Evolutionary conservation across 1,284 basidiomycete species (phyloP).

Genomic region (Cutaneotrichosporon curvatum): DNA sequence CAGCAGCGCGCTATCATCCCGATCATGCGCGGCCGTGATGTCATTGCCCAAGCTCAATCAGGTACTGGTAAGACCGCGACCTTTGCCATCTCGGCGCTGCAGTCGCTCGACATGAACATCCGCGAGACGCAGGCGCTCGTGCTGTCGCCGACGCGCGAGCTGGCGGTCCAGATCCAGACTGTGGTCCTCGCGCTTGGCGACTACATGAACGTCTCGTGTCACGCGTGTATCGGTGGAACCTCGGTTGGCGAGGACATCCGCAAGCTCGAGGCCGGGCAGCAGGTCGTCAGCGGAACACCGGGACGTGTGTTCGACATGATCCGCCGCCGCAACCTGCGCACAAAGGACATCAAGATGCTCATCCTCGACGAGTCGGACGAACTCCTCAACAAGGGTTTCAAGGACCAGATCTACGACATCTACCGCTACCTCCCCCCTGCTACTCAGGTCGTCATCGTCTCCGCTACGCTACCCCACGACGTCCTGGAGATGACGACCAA

Average conservation of each 20-base stretch:
- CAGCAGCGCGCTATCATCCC: constrained; percentile 96
- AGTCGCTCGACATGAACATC: constrained; percentile 88
- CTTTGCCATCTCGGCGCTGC: constrained; percentile 87
- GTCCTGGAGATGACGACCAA: constrained; percentile 99
- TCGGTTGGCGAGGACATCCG: constrained; percentile 97
- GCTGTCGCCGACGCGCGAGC: constrained; percentile 86
- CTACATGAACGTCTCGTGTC: constrained; percentile 99
- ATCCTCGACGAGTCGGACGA: constrained; percentile 98
- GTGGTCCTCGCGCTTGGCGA: constrained; percentile 95
- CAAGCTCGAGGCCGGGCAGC: constrained; percentile 96
- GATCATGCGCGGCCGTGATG: constrained; percentile 89
- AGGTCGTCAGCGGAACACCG: constrained; percentile 95
- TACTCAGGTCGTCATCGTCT: constrained; percentile 94
- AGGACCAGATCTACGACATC: constrained; percentile 99
- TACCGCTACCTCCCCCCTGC: constrained; percentile 97
- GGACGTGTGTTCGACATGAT: constrained; percentile 99
- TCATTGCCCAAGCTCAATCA: constrained; percentile 97
- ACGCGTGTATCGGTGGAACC: constrained; percentile 97
- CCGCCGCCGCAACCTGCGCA: constrained; percentile 82
- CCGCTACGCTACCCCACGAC: constrained; percentile 93
- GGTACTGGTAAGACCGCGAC: constrained; percentile 99
- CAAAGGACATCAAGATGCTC: constrained; percentile 99
- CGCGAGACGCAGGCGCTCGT: constrained; percentile 96
- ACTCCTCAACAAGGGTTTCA: constrained; percentile 96
- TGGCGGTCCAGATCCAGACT: constrained; percentile 97